Percentiles rank a stretch among this genome's conserved stretches.
These are phyloP conservation scores for Backusella parvicylindrica DNA, from an alignment of 192 early-diverging fungal species.

Conservation along the genomic window DNA sequence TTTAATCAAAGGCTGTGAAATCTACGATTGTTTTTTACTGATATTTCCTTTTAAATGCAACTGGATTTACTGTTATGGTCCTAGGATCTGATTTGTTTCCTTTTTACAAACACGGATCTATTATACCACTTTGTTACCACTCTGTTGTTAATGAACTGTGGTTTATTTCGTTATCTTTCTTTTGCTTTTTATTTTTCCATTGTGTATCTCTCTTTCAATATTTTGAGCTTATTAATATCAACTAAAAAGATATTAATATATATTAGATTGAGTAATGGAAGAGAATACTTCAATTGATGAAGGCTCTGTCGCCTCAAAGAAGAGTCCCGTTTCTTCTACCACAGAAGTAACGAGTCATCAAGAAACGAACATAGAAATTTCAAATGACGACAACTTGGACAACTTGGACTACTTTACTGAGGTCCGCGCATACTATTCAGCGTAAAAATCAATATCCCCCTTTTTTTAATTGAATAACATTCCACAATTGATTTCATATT, in stretches of 20 bases:
- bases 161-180: background rate
- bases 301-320: background rate
- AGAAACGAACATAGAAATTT: background rate
- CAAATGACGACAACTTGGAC: background rate
- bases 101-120: background rate
- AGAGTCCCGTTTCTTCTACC: background rate
- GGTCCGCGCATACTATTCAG: conserved; percentile 26
- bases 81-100: background rate
- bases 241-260: background rate
- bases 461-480: background rate
- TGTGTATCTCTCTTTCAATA: background rate
- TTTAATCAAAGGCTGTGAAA: background rate
- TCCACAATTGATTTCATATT: background rate
- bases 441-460: conserved; percentile 8
- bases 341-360: background rate
- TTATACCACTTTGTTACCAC: background rate
- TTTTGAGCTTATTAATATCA: background rate
- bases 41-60: conserved; percentile 17
- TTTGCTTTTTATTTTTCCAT: background rate
- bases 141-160: background rate
- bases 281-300: background rate
- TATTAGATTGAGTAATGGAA: background rate
- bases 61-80: background rate
- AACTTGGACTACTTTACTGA: conserved; percentile 15
- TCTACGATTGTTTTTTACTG: conserved; percentile 2